These are phyloP conservation scores for Hypoxylon sp. DNA, from an alignment of 2,329 filamentous ascomycete species.

Conservation along the genomic window DNA sequence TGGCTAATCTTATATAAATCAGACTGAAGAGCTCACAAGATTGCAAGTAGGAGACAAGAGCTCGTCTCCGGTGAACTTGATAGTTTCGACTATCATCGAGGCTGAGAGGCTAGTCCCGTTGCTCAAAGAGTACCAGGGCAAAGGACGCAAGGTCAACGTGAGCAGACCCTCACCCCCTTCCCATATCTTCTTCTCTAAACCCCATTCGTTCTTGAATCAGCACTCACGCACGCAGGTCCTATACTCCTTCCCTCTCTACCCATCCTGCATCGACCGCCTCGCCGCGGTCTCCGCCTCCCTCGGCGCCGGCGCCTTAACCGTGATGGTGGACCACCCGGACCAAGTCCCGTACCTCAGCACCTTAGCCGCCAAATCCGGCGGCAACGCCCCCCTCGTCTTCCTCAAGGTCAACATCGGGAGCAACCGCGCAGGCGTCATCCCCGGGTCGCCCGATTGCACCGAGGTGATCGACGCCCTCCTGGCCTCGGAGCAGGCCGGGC, in stretches of 20 bases:
- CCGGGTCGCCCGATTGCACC: constrained; percentile 60
- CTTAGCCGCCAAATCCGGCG: constrained; percentile 59
- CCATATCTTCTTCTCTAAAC: background rate
- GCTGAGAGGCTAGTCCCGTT: constrained; percentile 74
- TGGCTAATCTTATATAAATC: constrained; percentile 4
- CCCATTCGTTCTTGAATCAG: background rate
- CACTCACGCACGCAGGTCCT: constrained; percentile 63
- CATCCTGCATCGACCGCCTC: constrained; percentile 71
- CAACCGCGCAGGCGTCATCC: constrained; percentile 75
- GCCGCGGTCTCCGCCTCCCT: constrained; percentile 67
- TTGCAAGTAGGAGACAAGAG: constrained; percentile 75
- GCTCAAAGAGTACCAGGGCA: constrained; percentile 67
- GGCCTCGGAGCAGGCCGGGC: constrained; percentile 55
- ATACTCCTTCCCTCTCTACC: constrained; percentile 77
- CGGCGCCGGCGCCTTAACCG: constrained; percentile 66
- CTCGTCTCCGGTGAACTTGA: constrained; percentile 66
- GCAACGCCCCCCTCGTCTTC: constrained; percentile 67
- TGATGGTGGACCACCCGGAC: constrained; percentile 77
- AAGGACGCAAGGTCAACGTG: constrained; percentile 70
- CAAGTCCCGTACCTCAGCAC: constrained; percentile 67
- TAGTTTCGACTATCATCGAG: constrained; percentile 81
- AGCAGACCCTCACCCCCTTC: constrained; percentile 40
- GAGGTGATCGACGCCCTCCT: constrained; percentile 62
- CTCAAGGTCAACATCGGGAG: constrained; percentile 82
- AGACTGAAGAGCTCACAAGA: constrained; percentile 75